A percentile compares a stretch with the other conserved stretches of the same genome.
These are phyloP conservation scores for Colletotrichum sp. DNA, from an alignment of 2,329 filamentous ascomycete genomes.

Conservation along the genomic window DNA sequence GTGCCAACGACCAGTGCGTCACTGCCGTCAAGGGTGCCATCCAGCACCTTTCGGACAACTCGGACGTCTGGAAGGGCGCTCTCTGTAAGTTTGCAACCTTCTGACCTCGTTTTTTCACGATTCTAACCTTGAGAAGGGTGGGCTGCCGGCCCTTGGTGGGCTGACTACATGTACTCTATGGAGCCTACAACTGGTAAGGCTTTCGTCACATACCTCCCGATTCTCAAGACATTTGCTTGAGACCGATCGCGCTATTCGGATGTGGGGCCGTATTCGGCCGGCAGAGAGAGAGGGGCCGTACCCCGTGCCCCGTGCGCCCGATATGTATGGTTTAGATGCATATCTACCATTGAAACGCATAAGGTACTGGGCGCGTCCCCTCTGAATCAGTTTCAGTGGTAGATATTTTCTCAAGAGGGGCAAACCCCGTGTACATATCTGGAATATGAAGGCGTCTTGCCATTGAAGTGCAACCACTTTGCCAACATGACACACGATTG, in stretches of 20 bases:
- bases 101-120: not conserved
- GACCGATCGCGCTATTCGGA: not conserved
- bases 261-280: not conserved
- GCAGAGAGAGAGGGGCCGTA: not conserved
- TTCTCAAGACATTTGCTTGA: conserved; percentile 13
- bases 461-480: not conserved
- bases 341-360: not conserved
- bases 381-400: not conserved
- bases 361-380: not conserved
- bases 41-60: conserved; percentile 51
- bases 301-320: not conserved
- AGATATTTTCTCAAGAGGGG: not conserved
- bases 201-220: conserved; percentile 29
- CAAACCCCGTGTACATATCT: not conserved
- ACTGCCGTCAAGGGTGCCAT: conserved; percentile 52
- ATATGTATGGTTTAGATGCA: not conserved
- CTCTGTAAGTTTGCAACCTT: not conserved
- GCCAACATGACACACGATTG: not conserved
- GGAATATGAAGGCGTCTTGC: not conserved
- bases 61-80: conserved; percentile 54
- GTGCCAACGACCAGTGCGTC: conserved; percentile 49
- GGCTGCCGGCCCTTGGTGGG: conserved; percentile 57
- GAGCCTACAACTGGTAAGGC: conserved; percentile 41
- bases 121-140: conserved; percentile 34
- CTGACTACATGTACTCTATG: conserved; percentile 43